Percentiles rank a stretch among this genome's conserved stretches.
These are phyloP conservation scores for Penicillium sp. DNA, from an alignment of 2,329 filamentous ascomycete genomes.

Conservation along the genomic window DNA sequence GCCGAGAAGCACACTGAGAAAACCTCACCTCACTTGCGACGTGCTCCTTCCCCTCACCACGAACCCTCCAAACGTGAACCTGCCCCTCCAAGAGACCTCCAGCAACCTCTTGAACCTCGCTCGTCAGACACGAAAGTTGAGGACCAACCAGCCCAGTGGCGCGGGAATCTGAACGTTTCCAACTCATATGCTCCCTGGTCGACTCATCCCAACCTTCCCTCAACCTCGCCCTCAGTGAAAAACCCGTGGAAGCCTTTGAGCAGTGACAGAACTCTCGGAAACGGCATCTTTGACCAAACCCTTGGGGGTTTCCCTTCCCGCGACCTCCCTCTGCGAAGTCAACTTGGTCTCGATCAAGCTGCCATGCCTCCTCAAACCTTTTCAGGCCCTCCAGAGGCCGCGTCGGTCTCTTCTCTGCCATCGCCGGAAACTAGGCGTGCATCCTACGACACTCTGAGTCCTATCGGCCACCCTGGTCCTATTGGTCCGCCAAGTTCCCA, in stretches of 20 bases:
- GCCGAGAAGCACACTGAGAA: conserved; percentile 32
- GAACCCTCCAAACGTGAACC: conserved; percentile 3
- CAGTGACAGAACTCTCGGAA: conserved; percentile 58
- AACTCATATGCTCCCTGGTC: conserved; percentile 41
- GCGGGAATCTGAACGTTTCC: conserved; percentile 37
- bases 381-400: conserved; percentile 33
- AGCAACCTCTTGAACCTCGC: conserved; percentile 17
- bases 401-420: conserved; percentile 35
- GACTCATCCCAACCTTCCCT: conserved; percentile 34
- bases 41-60: conserved; percentile 29
- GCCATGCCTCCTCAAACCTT: conserved; percentile 37
- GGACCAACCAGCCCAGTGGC: conserved; percentile 39
- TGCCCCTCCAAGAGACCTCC: conserved; percentile 11
- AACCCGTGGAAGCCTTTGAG: conserved; percentile 60
- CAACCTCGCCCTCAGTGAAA: conserved; percentile 35
- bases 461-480: conserved; percentile 44
- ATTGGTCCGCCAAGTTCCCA: conserved; percentile 47
- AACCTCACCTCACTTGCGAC: conserved; percentile 26
- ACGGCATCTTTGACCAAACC: conserved; percentile 60
- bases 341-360: conserved; percentile 41
- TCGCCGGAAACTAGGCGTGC: conserved; percentile 41
- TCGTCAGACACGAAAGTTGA: conserved; percentile 31
- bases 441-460: conserved; percentile 39
- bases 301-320: conserved; percentile 50
- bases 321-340: conserved; percentile 41